Evolutionary conservation across 1,139 yeast genomes (phyloP).

Genomic region (Protomyces inouyei): DNA sequence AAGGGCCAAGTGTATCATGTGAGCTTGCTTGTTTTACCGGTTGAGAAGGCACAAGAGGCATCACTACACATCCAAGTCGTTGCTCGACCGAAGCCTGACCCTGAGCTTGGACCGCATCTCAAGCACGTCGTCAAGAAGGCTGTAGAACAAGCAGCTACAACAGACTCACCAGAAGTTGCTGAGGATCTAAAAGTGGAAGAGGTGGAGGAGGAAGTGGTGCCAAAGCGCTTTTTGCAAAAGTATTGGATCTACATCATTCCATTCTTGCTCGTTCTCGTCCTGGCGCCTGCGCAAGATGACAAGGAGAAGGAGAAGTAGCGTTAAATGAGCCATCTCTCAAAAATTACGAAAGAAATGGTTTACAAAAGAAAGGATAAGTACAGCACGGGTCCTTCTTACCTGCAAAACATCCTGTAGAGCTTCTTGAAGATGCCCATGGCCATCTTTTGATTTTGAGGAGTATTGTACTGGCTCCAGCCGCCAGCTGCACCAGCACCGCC

Average conservation of each 20-base stretch:
- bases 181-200: not conserved
- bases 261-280: constrained; percentile 2
- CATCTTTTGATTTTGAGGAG: constrained; percentile 13
- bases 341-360: not conserved
- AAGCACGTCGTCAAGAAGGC: not conserved
- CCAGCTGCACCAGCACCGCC: constrained; percentile 15
- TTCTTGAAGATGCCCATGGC: constrained; percentile 15
- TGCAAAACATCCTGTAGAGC: constrained; percentile 9
- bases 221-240: constrained; percentile 19
- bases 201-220: constrained; percentile 14
- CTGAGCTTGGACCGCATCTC: not conserved
- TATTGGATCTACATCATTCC: constrained; percentile 24
- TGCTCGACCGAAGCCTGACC: not conserved
- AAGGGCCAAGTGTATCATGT: constrained; percentile 7
- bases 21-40: not conserved
- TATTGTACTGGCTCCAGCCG: constrained; percentile 23
- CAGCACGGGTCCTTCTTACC: not conserved
- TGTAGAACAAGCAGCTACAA: not conserved
- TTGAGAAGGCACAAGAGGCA: not conserved
- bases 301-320: not conserved
- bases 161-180: not conserved
- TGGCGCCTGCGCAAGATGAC: not conserved
- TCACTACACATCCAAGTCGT: not conserved
- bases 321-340: not conserved
- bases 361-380: not conserved